These are phyloP conservation scores for Capsicum chinense DNA, from an alignment of 257 asterid species.

Conservation along the genomic window DNA sequence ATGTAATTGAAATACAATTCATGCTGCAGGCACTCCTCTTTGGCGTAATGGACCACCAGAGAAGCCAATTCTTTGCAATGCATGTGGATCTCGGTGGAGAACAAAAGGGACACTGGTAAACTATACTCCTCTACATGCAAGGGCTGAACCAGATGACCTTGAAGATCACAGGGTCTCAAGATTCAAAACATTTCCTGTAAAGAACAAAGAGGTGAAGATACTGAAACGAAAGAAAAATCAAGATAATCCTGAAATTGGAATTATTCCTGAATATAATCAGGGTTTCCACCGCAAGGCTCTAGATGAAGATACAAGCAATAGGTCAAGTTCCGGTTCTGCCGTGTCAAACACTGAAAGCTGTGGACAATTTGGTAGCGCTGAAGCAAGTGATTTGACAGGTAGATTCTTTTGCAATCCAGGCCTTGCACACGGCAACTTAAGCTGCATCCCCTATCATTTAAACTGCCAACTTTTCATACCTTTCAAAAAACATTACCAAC, in stretches of 20 bases:
- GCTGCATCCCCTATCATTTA: neutral
- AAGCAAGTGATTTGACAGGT: constrained; percentile 97
- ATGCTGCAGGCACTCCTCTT: constrained; percentile 84
- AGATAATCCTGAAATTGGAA: constrained; percentile 55
- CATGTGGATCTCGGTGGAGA: constrained; percentile 99
- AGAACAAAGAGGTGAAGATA: constrained; percentile 65
- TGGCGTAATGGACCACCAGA: constrained; percentile 99
- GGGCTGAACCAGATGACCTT: constrained; percentile 77
- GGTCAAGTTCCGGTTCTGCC: constrained; percentile 99
- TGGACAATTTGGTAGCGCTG: constrained; percentile 76
- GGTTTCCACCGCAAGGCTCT: constrained; percentile 52
- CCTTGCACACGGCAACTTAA: neutral
- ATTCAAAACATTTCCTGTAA: constrained; percentile 56
- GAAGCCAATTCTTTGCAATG: constrained; percentile 98
- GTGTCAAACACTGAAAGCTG: constrained; percentile 91
- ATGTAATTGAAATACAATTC: constrained; percentile 25
- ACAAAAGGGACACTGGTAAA: constrained; percentile 91
- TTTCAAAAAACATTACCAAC: neutral
- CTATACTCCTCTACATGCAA: constrained; percentile 92
- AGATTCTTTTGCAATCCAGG: constrained; percentile 32
- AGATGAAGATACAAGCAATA: constrained; percentile 87
- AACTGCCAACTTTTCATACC: neutral
- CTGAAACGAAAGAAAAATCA: constrained; percentile 66
- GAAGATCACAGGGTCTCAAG: constrained; percentile 68
- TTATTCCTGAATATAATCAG: constrained; percentile 58